Percentiles rank a stretch among this genome's conserved stretches.
These are phyloP conservation scores for Lentinula lateritia DNA, from an alignment of 768 basidiomycete genomes.

Conservation along the genomic window DNA sequence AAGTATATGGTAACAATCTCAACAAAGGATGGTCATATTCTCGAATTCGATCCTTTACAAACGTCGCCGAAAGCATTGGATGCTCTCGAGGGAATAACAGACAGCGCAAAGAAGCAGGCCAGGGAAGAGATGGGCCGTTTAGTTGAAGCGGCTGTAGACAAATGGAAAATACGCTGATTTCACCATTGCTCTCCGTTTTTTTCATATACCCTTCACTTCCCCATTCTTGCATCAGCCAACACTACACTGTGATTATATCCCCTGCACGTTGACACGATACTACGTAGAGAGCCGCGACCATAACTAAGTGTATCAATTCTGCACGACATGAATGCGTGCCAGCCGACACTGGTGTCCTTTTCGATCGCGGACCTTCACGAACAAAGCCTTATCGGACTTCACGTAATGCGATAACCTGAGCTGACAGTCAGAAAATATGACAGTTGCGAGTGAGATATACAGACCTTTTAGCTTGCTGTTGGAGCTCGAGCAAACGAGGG, in stretches of 20 bases:
- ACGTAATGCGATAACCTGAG: background rate
- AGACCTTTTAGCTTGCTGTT: constrained; percentile 40
- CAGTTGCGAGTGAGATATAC: constrained; percentile 6
- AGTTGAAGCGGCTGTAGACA: constrained; percentile 66
- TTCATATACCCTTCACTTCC: background rate
- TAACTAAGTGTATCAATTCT: background rate
- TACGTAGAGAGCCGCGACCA: background rate
- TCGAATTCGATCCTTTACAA: constrained; percentile 80
- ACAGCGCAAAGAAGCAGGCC: constrained; percentile 80
- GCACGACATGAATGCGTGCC: constrained; percentile 22
- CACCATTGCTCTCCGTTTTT: background rate
- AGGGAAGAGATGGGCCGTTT: constrained; percentile 69
- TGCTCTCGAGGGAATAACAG: constrained; percentile 70
- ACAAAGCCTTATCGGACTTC: constrained; percentile 17
- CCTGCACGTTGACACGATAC: background rate
- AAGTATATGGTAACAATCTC: constrained; percentile 40
- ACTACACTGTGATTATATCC: background rate
- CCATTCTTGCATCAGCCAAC: background rate
- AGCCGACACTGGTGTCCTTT: constrained; percentile 49
- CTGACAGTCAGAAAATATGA: constrained; percentile 7
- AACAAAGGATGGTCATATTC: constrained; percentile 72
- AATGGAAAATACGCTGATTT: constrained; percentile 58
- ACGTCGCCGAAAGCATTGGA: constrained; percentile 71
- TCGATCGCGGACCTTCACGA: constrained; percentile 64
- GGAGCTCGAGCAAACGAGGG: constrained; percentile 40